A percentile compares a stretch with the other conserved stretches of the same genome.
phyloP scores from a whole-genome alignment of 306 rosid genomes.

The Vigna nakashimae region DNA sequence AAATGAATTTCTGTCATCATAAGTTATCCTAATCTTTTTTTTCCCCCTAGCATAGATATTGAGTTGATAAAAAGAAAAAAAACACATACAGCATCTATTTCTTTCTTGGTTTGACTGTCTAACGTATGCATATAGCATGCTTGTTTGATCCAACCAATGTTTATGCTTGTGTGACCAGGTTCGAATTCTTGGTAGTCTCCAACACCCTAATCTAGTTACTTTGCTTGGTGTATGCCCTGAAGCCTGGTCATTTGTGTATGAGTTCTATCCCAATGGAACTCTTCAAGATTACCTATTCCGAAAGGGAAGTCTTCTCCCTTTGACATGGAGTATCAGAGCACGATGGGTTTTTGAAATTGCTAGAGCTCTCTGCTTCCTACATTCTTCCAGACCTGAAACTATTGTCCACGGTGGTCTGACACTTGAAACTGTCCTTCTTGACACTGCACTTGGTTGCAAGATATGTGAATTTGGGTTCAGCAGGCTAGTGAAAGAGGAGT shows the following conservation, averaged over 20 bases:
- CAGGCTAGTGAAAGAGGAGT: conserved; percentile 73
- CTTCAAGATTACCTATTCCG: conserved; percentile 63
- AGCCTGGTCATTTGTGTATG: conserved; percentile 79
- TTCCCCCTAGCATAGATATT: neutral
- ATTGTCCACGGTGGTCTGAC: conserved; percentile 77
- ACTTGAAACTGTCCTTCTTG: conserved; percentile 64
- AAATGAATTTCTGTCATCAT: neutral
- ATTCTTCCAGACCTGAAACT: conserved; percentile 77
- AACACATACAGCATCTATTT: neutral
- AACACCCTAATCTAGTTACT: conserved; percentile 77
- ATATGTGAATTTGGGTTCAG: conserved; percentile 79
- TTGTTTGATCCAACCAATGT: conserved; percentile 27
- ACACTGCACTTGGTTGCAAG: conserved; percentile 73
- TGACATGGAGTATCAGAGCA: conserved; percentile 70
- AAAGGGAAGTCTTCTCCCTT: conserved; percentile 51
- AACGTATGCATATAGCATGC: neutral
- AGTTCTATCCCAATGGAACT: conserved; percentile 74
- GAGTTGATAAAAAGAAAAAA: neutral
- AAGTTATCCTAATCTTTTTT: conserved; percentile 9
- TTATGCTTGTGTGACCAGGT: conserved; percentile 57
- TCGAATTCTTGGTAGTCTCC: conserved; percentile 74
- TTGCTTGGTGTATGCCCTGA: conserved; percentile 83
- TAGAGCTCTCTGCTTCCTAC: conserved; percentile 82
- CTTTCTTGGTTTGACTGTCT: conserved; percentile 17
- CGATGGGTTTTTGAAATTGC: conserved; percentile 72